Evolutionary conservation across 306 rosid genomes (phyloP), one percentile per base, ranked within the genome.

Genomic region (Inga oerstediana): DNA sequence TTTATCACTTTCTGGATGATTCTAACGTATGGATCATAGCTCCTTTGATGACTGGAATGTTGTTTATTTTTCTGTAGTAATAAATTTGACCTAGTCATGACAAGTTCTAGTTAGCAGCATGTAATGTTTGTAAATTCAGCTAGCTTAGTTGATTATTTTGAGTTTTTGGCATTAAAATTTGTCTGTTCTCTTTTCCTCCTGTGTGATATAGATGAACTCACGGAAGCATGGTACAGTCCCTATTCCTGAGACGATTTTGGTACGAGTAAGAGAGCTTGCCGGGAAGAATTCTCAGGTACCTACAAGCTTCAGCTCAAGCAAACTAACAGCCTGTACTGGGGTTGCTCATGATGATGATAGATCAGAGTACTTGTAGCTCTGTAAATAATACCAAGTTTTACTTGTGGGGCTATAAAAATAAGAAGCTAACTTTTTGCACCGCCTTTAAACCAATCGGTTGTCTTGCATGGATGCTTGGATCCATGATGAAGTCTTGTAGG

Each of bases 201-300:
- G 30, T 79, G 65, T 65, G 10, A 65, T 86, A 94, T 86, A 96
- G 99, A 79, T 93, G 52, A 93, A 88, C 87, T 83, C 91, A 4
- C 92, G 98, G 88, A 96, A 96, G 91, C 91, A 91, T 72, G 91
- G 92, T 43, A 39, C 98, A 0, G 89, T 85, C 22, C 94, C 98
- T 3, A 94, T 96, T 71, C 99, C 99, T 0, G 94, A 92, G 46
- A 54, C 85, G 22, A 91, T 94, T 79, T 83, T 96, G 86, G 75
- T 87, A 8, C 89, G 90, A 37, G 97, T 96, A 59, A 91, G 99
- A 90, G 90, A 96, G 89, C 97, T 96, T 46, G 99, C 99, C 1
- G 92, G 88, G 90, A 81, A 86, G 97, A 94, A 94, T 39, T 87
- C 92, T 20, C 98, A 91, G 86, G 88, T 81, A 39, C 94, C 97